phyloP scores from a whole-genome alignment of 495 filamentous ascomycete genomes.

The Lasiosphaeria ovina region DNA sequence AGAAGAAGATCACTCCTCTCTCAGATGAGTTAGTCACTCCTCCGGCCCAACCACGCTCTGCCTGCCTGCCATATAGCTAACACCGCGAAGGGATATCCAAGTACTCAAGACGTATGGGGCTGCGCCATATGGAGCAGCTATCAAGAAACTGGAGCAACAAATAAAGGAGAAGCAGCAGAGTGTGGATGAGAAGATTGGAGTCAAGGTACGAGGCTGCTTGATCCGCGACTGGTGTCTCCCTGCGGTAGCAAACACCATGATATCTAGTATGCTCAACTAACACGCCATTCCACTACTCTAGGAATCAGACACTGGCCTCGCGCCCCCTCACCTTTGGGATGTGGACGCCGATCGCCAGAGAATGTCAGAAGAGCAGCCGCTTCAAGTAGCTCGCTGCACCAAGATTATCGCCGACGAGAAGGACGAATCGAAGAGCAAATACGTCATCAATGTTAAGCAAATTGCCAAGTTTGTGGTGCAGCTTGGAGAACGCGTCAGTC shows the following conservation, averaged over 20 bases:
- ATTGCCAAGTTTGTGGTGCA: conserved; percentile 99
- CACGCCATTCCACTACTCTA: conserved; percentile 35
- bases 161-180: conserved; percentile 97
- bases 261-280: background rate
- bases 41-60: background rate
- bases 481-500: conserved; percentile 92
- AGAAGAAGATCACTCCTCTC: conserved; percentile 98
- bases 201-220: conserved; percentile 41
- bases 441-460: conserved; percentile 99
- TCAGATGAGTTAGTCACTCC: conserved; percentile 77
- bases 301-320: conserved; percentile 98
- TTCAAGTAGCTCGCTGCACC: conserved; percentile 96
- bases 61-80: conserved; percentile 35
- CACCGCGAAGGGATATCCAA: conserved; percentile 81
- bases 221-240: background rate
- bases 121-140: conserved; percentile 84
- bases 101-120: conserved; percentile 99
- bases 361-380: conserved; percentile 95
- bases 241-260: background rate
- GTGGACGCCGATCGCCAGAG: conserved; percentile 95
- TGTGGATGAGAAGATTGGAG: conserved; percentile 95
- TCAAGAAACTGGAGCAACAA: conserved; percentile 96
- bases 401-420: conserved; percentile 99
- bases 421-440: conserved; percentile 97
- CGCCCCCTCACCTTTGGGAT: conserved; percentile 98